A percentile compares a stretch with the other conserved stretches of the same genome.
Evolutionary conservation across 1,284 basidiomycete genomes (phyloP).

Genomic region (Earliella scabrosa): DNA sequence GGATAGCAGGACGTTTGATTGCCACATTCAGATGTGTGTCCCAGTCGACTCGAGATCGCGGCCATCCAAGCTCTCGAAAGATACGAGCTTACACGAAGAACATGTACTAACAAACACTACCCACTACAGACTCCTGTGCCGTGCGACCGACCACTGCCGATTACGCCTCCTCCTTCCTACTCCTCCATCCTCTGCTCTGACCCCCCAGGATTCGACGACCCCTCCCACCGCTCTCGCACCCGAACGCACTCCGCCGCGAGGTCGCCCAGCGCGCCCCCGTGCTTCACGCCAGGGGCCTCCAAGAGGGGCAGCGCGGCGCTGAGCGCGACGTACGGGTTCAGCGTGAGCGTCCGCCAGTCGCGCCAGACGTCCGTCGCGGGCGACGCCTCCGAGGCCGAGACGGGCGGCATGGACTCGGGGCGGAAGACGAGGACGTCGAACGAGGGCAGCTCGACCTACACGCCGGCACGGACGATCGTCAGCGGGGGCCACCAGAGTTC

Average conservation of each 20-base stretch:
- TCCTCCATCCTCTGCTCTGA: too few relatives aligned
- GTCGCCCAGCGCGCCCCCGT: background rate
- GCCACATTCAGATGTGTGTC: too few relatives aligned
- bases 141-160: too few relatives aligned
- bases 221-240: slow-evolving; percentile 2
- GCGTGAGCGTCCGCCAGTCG: slow-evolving; percentile 9
- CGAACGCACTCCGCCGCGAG: background rate
- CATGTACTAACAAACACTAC: too few relatives aligned
- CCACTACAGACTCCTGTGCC: too few relatives aligned
- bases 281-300: background rate
- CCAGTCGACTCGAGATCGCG: too few relatives aligned
- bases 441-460: slow-evolving; percentile 8
- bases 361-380: slow-evolving; percentile 1
- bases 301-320: slow-evolving; percentile 4
- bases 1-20: background rate
- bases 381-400: background rate
- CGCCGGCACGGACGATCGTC: background rate
- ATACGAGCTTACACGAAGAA: too few relatives aligned
- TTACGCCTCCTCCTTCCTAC: too few relatives aligned
- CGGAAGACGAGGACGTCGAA: slow-evolving; percentile 13
- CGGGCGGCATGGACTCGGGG: slow-evolving; percentile 10
- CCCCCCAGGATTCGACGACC: background rate
- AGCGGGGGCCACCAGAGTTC: background rate
- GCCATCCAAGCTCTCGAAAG: too few relatives aligned
- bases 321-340: slow-evolving; percentile 12